These are phyloP conservation scores for Chenopodium quinoa DNA, from an alignment of 148 eudicot genomes.

Conservation along the genomic window DNA sequence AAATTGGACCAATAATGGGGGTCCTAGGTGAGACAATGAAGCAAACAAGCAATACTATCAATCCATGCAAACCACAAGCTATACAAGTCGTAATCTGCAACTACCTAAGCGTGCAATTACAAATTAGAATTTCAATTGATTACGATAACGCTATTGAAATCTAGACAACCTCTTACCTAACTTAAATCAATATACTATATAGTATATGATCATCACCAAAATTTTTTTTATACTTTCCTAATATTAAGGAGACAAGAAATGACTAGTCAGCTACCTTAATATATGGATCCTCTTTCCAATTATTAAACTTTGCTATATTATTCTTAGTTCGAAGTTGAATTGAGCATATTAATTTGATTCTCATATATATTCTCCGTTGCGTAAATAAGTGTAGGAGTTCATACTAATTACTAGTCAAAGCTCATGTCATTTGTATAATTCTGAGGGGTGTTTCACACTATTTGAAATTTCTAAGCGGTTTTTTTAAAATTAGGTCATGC, in stretches of 20 bases:
- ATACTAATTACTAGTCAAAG: too few relatives aligned
- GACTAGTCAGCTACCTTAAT: neutral
- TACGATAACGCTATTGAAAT: constrained; percentile 1
- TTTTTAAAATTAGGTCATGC: too few relatives aligned
- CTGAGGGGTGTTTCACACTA: too few relatives aligned
- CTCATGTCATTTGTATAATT: too few relatives aligned
- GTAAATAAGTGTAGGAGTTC: too few relatives aligned
- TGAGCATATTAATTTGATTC: too few relatives aligned
- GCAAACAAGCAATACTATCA: neutral
- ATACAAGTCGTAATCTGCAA: constrained; percentile 13
- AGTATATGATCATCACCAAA: neutral
- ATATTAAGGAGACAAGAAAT: neutral
- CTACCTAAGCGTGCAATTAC: neutral
- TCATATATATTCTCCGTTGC: too few relatives aligned
- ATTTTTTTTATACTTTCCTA: neutral
- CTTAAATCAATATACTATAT: neutral
- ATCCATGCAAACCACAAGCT: neutral
- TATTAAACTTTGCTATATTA: too few relatives aligned
- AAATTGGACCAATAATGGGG: neutral
- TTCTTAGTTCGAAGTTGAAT: too few relatives aligned
- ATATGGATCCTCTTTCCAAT: too few relatives aligned
- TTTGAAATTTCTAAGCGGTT: too few relatives aligned
- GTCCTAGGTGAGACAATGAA: neutral
- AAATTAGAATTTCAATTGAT: constrained; percentile 11
- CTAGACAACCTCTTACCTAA: constrained; percentile 12